Conservation (phyloP, 805 yeast species). For the Komagataella populi region DNA sequence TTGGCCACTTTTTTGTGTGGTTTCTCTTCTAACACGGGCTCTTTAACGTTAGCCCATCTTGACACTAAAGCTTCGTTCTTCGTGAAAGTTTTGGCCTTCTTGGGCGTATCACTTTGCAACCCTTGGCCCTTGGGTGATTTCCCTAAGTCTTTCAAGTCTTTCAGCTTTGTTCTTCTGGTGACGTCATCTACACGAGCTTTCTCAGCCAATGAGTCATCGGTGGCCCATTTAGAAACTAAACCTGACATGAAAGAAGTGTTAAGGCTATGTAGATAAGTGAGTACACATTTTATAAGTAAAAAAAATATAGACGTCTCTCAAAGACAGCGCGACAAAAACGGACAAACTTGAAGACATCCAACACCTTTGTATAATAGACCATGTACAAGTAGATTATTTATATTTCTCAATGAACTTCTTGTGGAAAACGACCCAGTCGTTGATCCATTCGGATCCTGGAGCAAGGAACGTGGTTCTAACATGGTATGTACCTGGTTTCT, state of each 20-base stretch:
- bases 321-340: neutral
- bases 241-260: neutral
- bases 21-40: neutral
- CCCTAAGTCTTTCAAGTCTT: neutral
- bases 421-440: conserved; percentile 71
- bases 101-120: neutral
- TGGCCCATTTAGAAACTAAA: neutral
- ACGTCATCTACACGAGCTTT: neutral
- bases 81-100: neutral
- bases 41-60: neutral
- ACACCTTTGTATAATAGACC: neutral
- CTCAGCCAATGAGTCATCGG: neutral
- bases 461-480: conserved; percentile 94
- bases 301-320: neutral
- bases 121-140: neutral
- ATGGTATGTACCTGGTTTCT: conserved; percentile 78
- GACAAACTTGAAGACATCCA: neutral
- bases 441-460: conserved; percentile 86
- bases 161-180: neutral
- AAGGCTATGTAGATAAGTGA: neutral
- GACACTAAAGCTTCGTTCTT: neutral
- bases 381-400: conserved; percentile 7
- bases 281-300: neutral
- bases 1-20: neutral
- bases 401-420: conserved; percentile 49